Percentiles rank a stretch among this genome's conserved stretches.
Conservation (phyloP, 495 filamentous ascomycete species). For the Aspergillus kassunensis region DNA sequence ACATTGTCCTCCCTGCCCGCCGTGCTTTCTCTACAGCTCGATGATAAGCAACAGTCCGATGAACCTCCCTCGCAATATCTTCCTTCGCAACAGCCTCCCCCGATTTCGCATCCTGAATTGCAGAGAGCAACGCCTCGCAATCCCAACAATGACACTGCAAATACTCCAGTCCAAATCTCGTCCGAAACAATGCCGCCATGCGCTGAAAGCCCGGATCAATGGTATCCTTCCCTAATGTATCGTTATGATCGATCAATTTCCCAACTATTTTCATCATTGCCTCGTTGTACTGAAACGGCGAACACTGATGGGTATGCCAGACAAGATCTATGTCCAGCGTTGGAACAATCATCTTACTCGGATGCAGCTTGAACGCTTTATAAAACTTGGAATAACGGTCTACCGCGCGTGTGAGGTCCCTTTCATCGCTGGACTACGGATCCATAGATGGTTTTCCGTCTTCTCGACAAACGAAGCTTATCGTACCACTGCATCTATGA, state of each 20-base stretch:
- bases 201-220: not conserved
- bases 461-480: slow-evolving; percentile 1
- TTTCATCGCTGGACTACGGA: slow-evolving; percentile 3
- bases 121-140: slow-evolving; percentile 1
- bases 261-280: not conserved
- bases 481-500: not conserved
- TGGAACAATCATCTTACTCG: not conserved
- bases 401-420: not conserved
- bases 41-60: not conserved
- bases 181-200: not conserved
- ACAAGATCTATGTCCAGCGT: slow-evolving; percentile 6
- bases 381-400: slow-evolving; percentile 1
- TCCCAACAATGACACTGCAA: slow-evolving; percentile 1
- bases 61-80: too few species aligned
- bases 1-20: not conserved
- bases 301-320: slow-evolving; percentile 12
- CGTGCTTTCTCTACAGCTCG: not conserved
- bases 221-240: not conserved
- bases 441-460: slow-evolving; percentile 2
- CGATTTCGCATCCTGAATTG: not conserved
- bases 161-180: not conserved
- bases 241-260: slow-evolving; percentile 2
- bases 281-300: not conserved
- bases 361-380: not conserved
- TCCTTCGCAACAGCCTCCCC: too few species aligned